Conservation (phyloP, 2,329 filamentous ascomycete genomes). For the Diaporthe longicolla region DNA sequence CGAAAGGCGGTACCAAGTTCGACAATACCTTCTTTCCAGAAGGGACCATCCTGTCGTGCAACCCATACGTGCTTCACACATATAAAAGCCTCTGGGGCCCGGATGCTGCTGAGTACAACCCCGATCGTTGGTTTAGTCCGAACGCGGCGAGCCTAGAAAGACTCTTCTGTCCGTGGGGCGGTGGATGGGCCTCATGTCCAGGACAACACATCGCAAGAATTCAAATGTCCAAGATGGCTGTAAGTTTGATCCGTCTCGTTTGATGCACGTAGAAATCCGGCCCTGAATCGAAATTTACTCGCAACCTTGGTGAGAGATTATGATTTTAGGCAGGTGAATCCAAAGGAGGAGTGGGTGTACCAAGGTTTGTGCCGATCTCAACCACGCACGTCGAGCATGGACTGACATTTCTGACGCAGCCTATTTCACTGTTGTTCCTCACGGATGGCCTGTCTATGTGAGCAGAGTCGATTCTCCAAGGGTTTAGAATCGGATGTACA, state of each 20-base stretch:
- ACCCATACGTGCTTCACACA: constrained; percentile 48
- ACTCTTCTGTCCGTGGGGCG: constrained; percentile 41
- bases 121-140: constrained; percentile 46
- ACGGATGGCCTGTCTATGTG: constrained; percentile 47
- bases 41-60: constrained; percentile 48
- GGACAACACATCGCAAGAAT: constrained; percentile 23
- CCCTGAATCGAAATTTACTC: not conserved
- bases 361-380: constrained; percentile 30
- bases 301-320: constrained; percentile 32
- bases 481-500: too few species aligned
- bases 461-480: not conserved
- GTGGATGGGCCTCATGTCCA: constrained; percentile 24
- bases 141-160: constrained; percentile 43
- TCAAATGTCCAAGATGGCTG: constrained; percentile 31
- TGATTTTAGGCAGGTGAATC: constrained; percentile 45
- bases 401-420: constrained; percentile 35
- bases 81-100: constrained; percentile 46
- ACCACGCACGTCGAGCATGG: not conserved
- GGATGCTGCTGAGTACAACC: constrained; percentile 46
- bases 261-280: too few species aligned
- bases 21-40: constrained; percentile 47
- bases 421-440: constrained; percentile 47
- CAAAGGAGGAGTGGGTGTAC: constrained; percentile 47
- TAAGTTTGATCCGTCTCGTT: not conserved
- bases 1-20: constrained; percentile 47